Percentiles rank a stretch among this genome's conserved stretches.
Evolutionary conservation across 2,329 filamentous ascomycete genomes (phyloP).

Genomic region (Alternaria viburni): DNA sequence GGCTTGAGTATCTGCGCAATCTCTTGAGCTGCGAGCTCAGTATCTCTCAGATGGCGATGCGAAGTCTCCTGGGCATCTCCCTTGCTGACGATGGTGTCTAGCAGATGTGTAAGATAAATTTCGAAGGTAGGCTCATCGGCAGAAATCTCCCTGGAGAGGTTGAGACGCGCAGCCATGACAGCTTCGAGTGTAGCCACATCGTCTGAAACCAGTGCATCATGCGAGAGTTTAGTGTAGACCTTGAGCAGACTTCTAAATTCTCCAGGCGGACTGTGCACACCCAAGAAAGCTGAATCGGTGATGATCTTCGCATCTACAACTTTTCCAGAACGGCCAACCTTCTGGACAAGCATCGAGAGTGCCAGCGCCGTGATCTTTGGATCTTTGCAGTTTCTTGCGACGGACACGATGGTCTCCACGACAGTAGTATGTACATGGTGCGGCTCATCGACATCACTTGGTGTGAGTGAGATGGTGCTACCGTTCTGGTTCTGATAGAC

Average conservation of each 20-base stretch:
- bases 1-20: slow-evolving; percentile 88
- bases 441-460: slow-evolving; percentile 78
- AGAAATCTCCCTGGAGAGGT: slow-evolving; percentile 74
- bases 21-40: slow-evolving; percentile 82
- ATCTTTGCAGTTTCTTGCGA: slow-evolving; percentile 81
- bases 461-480: slow-evolving; percentile 79
- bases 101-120: slow-evolving; percentile 80
- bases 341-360: slow-evolving; percentile 95
- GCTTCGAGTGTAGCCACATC: slow-evolving; percentile 73
- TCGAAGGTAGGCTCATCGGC: slow-evolving; percentile 77
- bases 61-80: slow-evolving; percentile 79
- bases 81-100: slow-evolving; percentile 88
- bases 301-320: slow-evolving; percentile 86
- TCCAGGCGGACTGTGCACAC: slow-evolving; percentile 75
- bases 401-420: slow-evolving; percentile 93
- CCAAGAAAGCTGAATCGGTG: slow-evolving; percentile 77
- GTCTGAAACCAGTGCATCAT: slow-evolving; percentile 73
- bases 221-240: slow-evolving; percentile 76
- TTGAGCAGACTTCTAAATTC: slow-evolving; percentile 89
- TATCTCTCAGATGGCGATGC: slow-evolving; percentile 75
- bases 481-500: slow-evolving; percentile 62
- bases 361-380: slow-evolving; percentile 92
- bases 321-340: slow-evolving; percentile 82
- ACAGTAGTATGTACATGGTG: slow-evolving; percentile 81
- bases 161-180: slow-evolving; percentile 78